Percentiles rank a stretch among this genome's conserved stretches.
phyloP scores from a whole-genome alignment of 2,329 filamentous ascomycete genomes.

The Zymoseptoria brevis region DNA sequence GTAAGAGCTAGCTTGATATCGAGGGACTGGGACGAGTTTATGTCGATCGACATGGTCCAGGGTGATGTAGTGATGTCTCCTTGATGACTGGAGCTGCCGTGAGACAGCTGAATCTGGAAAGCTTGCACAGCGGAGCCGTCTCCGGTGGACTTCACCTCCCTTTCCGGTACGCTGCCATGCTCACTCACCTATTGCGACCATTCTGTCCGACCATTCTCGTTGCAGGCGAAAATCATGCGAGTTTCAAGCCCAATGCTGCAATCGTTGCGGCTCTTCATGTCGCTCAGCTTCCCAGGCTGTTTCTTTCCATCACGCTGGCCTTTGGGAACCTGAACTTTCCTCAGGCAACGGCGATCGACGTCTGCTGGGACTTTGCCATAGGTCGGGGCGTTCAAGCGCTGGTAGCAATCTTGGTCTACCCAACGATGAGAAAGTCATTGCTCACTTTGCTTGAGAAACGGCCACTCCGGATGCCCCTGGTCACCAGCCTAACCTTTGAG shows the following conservation, averaged over 20 bases:
- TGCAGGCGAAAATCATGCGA: too few relatives aligned
- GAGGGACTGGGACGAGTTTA: background rate
- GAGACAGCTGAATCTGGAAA: too few relatives aligned
- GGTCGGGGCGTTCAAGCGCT: slow-evolving; percentile 9
- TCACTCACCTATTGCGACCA: too few relatives aligned
- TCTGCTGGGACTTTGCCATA: slow-evolving; percentile 11
- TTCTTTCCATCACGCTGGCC: slow-evolving; percentile 9
- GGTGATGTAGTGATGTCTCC: too few relatives aligned
- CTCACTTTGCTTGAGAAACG: background rate
- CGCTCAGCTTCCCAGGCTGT: background rate
- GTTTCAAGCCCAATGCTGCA: too few relatives aligned
- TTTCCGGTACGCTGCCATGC: too few relatives aligned
- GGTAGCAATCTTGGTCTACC: slow-evolving; percentile 1
- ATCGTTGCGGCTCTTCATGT: too few relatives aligned
- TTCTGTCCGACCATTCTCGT: too few relatives aligned
- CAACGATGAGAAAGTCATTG: slow-evolving; percentile 3
- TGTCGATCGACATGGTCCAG: background rate
- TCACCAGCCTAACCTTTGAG: slow-evolving; percentile 3
- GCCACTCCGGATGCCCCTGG: slow-evolving; percentile 1
- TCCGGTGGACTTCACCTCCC: too few relatives aligned
- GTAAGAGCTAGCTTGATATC: background rate
- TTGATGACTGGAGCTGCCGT: too few relatives aligned
- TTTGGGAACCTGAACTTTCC: slow-evolving; percentile 7
- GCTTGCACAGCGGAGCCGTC: too few relatives aligned
- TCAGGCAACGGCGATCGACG: slow-evolving; percentile 11